Evolutionary conservation across 2,329 filamentous ascomycete genomes (phyloP).

Genomic region (Diaporthe destruens): DNA sequence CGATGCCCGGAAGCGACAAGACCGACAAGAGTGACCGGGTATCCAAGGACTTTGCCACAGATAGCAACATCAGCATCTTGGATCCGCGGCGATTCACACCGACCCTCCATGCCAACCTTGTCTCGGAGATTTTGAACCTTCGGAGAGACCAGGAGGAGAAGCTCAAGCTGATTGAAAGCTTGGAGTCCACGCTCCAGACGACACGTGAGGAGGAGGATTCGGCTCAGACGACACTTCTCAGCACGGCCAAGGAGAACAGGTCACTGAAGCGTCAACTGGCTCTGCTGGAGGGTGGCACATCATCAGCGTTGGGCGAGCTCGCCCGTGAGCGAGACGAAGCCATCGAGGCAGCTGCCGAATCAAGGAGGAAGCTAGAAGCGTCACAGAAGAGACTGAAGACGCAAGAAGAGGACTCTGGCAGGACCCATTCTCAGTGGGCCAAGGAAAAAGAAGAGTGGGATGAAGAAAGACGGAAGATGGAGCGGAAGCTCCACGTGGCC

Average conservation of each 20-base stretch:
- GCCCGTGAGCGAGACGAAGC: constrained; percentile 88
- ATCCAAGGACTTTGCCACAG: constrained; percentile 69
- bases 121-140: constrained; percentile 91
- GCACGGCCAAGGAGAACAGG: constrained; percentile 80
- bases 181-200: constrained; percentile 81
- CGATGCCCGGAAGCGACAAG: constrained; percentile 57
- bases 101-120: constrained; percentile 91
- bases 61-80: constrained; percentile 80
- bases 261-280: constrained; percentile 88
- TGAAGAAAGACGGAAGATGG: constrained; percentile 82
- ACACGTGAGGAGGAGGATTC: constrained; percentile 81
- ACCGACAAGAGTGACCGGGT: constrained; percentile 63
- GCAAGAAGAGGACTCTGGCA: constrained; percentile 86
- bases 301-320: constrained; percentile 86
- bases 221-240: constrained; percentile 71
- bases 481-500: constrained; percentile 89
- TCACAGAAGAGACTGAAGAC: constrained; percentile 81
- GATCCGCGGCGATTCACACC: constrained; percentile 95
- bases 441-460: constrained; percentile 89
- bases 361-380: constrained; percentile 81
- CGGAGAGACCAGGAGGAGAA: constrained; percentile 93
- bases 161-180: constrained; percentile 83
- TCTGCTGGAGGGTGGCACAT: constrained; percentile 87
- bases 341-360: constrained; percentile 77
- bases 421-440: constrained; percentile 83